Evolutionary conservation across 129 eudicot species (phyloP).

Genomic region (Cynara cardunculus): DNA sequence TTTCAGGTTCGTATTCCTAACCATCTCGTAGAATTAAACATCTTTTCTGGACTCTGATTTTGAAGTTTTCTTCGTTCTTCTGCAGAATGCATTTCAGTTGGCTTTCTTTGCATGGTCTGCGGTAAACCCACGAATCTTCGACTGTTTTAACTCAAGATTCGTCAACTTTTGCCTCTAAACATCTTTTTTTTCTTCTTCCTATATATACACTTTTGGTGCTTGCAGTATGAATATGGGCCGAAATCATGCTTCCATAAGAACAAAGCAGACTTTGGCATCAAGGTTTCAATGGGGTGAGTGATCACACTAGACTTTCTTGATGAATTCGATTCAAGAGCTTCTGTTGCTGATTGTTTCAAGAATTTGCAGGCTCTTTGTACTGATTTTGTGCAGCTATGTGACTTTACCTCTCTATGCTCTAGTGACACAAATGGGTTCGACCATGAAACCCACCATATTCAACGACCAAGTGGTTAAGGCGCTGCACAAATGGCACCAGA

Average conservation of each 20-base stretch:
- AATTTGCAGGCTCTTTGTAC: slow-evolving; percentile 43
- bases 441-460: slow-evolving; percentile 51
- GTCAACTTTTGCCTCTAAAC: neutral
- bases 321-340: neutral
- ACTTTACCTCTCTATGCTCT: slow-evolving; percentile 74
- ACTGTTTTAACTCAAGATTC: neutral
- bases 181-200: neutral
- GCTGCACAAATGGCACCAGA: slow-evolving; percentile 59
- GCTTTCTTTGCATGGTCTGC: slow-evolving; percentile 66
- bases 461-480: slow-evolving; percentile 48
- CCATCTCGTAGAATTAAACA: neutral
- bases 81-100: slow-evolving; percentile 68
- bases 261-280: slow-evolving; percentile 38
- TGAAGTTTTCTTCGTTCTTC: neutral
- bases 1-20: slow-evolving; percentile 40
- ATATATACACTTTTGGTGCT: neutral
- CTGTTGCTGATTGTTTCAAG: neutral
- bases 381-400: slow-evolving; percentile 55
- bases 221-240: slow-evolving; percentile 45
- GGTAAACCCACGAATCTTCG: slow-evolving; percentile 36
- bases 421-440: slow-evolving; percentile 64
- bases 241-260: slow-evolving; percentile 54
- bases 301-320: neutral
- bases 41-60: neutral
- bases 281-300: slow-evolving; percentile 49